These are phyloP conservation scores for Neurospora pannonica DNA, from an alignment of 495 filamentous ascomycete genomes.

Conservation along the genomic window DNA sequence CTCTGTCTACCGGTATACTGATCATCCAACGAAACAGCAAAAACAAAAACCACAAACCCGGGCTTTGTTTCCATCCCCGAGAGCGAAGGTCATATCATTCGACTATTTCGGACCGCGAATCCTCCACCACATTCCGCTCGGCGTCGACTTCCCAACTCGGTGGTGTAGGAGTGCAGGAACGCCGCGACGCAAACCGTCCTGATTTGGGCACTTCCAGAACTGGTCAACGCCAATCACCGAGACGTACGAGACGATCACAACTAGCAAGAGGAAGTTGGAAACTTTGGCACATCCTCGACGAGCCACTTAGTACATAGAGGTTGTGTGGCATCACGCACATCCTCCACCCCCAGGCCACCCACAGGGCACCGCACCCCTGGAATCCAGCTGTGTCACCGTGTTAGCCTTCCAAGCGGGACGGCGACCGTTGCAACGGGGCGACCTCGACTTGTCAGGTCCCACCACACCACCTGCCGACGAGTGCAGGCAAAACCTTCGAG, in stretches of 20 bases:
- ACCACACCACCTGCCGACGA: not conserved
- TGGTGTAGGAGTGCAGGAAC: not conserved
- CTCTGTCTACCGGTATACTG: not conserved
- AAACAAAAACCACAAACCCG: not conserved
- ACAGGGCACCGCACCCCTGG: not conserved
- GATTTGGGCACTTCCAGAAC: not conserved
- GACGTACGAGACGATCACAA: not conserved
- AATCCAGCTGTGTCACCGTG: not conserved
- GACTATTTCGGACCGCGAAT: not conserved
- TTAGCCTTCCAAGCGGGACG: constrained; percentile 3
- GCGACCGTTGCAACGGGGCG: constrained; percentile 1
- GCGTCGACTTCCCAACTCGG: not conserved
- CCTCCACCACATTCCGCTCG: not conserved
- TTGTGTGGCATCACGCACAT: not conserved
- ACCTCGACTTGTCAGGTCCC: not conserved
- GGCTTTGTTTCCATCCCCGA: not conserved
- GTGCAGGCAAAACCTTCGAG: not conserved
- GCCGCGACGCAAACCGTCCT: not conserved
- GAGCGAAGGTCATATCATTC: not conserved
- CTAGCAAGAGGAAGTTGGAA: not conserved
- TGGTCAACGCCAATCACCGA: not conserved
- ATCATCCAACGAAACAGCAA: not conserved
- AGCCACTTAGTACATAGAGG: not conserved
- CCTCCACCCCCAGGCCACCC: not conserved
- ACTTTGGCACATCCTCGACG: not conserved